phyloP scores from a whole-genome alignment of 352 stramenopile genomes.

The Globisporangium paroecandrum region DNA sequence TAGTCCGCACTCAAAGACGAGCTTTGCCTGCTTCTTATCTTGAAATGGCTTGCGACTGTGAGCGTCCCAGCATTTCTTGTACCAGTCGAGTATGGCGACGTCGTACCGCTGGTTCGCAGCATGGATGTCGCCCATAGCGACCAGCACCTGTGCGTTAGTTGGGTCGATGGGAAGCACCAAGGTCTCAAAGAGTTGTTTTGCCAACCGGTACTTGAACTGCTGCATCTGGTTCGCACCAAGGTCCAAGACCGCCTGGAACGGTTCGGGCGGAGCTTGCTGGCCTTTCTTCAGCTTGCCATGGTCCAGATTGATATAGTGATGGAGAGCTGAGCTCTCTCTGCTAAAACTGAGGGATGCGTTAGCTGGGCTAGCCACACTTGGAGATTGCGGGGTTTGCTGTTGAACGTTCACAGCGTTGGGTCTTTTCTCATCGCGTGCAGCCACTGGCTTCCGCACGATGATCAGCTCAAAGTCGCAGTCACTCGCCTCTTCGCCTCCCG shows the following conservation, averaged over 20 bases:
- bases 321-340: background rate
- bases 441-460: slow-evolving; percentile 18
- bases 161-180: slow-evolving; percentile 40
- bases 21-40: background rate
- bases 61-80: slow-evolving; percentile 40
- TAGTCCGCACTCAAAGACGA: slow-evolving; percentile 37
- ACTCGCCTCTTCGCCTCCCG: background rate
- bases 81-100: slow-evolving; percentile 35
- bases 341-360: background rate
- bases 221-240: slow-evolving; percentile 41
- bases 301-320: background rate
- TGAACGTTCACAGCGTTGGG: background rate
- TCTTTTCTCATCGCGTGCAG: background rate
- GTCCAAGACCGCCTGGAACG: slow-evolving; percentile 28
- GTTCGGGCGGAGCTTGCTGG: background rate
- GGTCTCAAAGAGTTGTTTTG: slow-evolving; percentile 41
- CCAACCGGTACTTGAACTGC: slow-evolving; percentile 42
- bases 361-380: background rate
- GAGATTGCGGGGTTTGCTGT: background rate
- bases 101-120: slow-evolving; percentile 36
- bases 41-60: slow-evolving; percentile 13
- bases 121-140: slow-evolving; percentile 54
- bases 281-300: background rate
- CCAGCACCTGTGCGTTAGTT: slow-evolving; percentile 38
- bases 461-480: slow-evolving; percentile 40